A percentile compares a stretch with the other conserved stretches of the same genome.
Evolutionary conservation across 805 yeast genomes (phyloP).

Genomic region (Candida koratica): DNA sequence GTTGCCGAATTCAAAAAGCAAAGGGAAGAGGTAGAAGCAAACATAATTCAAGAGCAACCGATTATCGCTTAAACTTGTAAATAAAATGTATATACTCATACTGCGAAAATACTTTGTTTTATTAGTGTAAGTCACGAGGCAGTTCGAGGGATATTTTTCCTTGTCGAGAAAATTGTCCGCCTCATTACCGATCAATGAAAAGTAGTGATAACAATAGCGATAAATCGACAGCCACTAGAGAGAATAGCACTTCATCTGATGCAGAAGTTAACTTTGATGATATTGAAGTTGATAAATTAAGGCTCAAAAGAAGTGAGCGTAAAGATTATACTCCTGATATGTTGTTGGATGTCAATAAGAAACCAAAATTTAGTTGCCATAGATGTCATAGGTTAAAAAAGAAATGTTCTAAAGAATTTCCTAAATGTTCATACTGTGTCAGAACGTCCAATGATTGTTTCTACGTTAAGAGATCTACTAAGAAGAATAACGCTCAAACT

Average conservation of each 20-base stretch:
- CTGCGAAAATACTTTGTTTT: neutral
- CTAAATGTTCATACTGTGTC: slow-evolving; percentile 35
- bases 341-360: slow-evolving; percentile 1
- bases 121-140: slow-evolving; percentile 1
- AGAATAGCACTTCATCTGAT: neutral
- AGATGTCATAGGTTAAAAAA: slow-evolving; percentile 36
- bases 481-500: neutral
- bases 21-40: slow-evolving; percentile 3
- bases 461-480: slow-evolving; percentile 16
- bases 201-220: neutral
- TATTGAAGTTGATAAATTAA: neutral
- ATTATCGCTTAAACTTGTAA: slow-evolving; percentile 2
- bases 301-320: slow-evolving; percentile 8
- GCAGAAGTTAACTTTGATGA: neutral
- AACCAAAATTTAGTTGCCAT: slow-evolving; percentile 13
- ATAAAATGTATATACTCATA: slow-evolving; percentile 2
- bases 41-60: neutral
- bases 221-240: neutral
- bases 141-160: neutral
- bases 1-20: slow-evolving; percentile 25
- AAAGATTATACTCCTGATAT: slow-evolving; percentile 9
- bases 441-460: slow-evolving; percentile 35
- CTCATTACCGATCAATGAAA: slow-evolving; percentile 4
- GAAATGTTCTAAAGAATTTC: slow-evolving; percentile 38
- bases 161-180: slow-evolving; percentile 5